A percentile compares a stretch with the other conserved stretches of the same genome.
phyloP scores from a whole-genome alignment of 371 early-diverging fungal species.

The Haplosporangium sp. region DNA sequence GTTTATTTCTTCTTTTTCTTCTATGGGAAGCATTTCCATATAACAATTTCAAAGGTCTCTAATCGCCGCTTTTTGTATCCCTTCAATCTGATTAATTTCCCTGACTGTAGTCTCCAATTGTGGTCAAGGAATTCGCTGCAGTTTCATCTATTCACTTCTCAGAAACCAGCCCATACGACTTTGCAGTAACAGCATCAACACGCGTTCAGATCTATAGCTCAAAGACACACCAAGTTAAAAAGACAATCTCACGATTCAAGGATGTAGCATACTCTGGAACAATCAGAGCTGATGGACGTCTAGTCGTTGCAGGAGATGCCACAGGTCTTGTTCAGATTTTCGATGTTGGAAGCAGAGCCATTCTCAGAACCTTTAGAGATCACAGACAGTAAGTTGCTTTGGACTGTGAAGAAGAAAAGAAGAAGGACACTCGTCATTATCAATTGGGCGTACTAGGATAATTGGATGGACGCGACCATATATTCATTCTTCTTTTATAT shows the following conservation, averaged over 20 bases:
- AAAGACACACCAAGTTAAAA: slow-evolving; percentile 83
- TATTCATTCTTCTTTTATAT: neutral
- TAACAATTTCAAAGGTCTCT: neutral
- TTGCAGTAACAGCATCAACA: slow-evolving; percentile 90
- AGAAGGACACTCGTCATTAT: neutral
- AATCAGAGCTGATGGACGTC: slow-evolving; percentile 89
- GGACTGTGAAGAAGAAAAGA: neutral
- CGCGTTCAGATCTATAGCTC: slow-evolving; percentile 92
- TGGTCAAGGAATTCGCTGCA: slow-evolving; percentile 89
- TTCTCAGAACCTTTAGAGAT: slow-evolving; percentile 86
- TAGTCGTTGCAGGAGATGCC: slow-evolving; percentile 94
- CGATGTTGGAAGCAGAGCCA: slow-evolving; percentile 82
- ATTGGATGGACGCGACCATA: neutral
- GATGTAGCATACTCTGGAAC: slow-evolving; percentile 86
- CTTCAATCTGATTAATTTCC: neutral
- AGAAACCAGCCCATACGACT: slow-evolving; percentile 86
- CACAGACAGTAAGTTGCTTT: slow-evolving; percentile 77
- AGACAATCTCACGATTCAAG: slow-evolving; percentile 92
- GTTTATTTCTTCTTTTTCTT: no score
- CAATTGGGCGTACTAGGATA: neutral
- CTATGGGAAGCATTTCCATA: neutral
- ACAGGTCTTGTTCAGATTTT: slow-evolving; percentile 89
- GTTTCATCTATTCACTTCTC: slow-evolving; percentile 89
- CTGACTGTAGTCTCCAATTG: slow-evolving; percentile 73
- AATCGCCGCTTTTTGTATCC: neutral